Evolutionary conservation across 495 filamentous ascomycete species (phyloP).

Genomic region (Neurospora intermedia): DNA sequence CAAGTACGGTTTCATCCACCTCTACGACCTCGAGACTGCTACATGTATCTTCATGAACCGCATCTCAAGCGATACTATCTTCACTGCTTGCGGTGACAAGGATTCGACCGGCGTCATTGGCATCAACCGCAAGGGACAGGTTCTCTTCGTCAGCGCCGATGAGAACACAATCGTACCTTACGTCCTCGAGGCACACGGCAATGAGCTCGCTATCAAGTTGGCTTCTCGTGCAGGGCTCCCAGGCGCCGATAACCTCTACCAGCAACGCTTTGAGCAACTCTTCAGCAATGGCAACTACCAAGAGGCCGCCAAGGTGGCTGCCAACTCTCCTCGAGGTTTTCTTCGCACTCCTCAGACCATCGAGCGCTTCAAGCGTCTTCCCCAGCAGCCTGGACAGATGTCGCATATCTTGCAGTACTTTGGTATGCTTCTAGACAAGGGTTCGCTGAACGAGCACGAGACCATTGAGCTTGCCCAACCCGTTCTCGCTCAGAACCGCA

Average conservation of each 20-base stretch:
- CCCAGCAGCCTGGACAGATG: slow-evolving; percentile 64
- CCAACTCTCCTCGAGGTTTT: slow-evolving; percentile 93
- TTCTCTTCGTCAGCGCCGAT: slow-evolving; percentile 84
- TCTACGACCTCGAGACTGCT: slow-evolving; percentile 93
- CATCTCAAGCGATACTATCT: slow-evolving; percentile 98
- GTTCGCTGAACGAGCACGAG: slow-evolving; percentile 81
- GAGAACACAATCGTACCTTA: slow-evolving; percentile 87
- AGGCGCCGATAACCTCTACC: slow-evolving; percentile 90
- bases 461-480: slow-evolving; percentile 88
- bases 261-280: slow-evolving; percentile 81
- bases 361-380: slow-evolving; percentile 82
- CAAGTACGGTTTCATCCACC: slow-evolving; percentile 98
- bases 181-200: slow-evolving; percentile 87
- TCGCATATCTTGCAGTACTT: slow-evolving; percentile 96
- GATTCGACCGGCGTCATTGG: slow-evolving; percentile 82
- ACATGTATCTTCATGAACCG: slow-evolving; percentile 99
- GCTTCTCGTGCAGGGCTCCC: slow-evolving; percentile 88
- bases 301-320: slow-evolving; percentile 88
- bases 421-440: slow-evolving; percentile 92
- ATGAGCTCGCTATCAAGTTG: slow-evolving; percentile 84
- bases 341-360: slow-evolving; percentile 88
- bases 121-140: slow-evolving; percentile 94
- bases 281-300: slow-evolving; percentile 63
- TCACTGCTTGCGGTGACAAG: slow-evolving; percentile 79
- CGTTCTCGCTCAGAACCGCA: slow-evolving; percentile 84